phyloP scores from a whole-genome alignment of 345 rosid species.

The Physaria fendleri region DNA sequence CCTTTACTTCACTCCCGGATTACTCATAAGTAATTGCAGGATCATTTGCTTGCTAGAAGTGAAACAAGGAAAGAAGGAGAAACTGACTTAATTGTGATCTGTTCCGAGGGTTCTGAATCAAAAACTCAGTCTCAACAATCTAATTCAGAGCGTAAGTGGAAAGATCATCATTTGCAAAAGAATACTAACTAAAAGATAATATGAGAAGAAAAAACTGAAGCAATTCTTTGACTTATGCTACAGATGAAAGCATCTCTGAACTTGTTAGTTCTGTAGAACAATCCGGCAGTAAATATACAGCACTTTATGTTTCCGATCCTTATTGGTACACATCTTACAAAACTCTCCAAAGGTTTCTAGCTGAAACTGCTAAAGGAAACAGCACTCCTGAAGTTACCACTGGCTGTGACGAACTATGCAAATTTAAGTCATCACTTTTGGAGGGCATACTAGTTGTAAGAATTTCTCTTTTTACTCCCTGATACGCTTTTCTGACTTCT shows the following conservation, averaged over 20 bases:
- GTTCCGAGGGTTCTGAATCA: slow-evolving; percentile 46
- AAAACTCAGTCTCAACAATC: slow-evolving; percentile 32
- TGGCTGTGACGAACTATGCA: slow-evolving; percentile 75
- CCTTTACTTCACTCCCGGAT: background rate
- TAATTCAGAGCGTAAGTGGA: slow-evolving; percentile 53
- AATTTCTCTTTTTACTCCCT: slow-evolving; percentile 18
- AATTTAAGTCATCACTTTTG: slow-evolving; percentile 74
- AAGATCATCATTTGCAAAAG: slow-evolving; percentile 6
- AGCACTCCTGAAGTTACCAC: slow-evolving; percentile 31
- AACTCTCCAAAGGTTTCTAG: slow-evolving; percentile 75
- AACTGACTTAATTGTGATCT: slow-evolving; percentile 68
- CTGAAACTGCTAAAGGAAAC: slow-evolving; percentile 50
- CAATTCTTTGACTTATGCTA: slow-evolving; percentile 14
- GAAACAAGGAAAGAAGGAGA: slow-evolving; percentile 54
- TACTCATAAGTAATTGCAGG: slow-evolving; percentile 38
- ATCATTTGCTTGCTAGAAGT: slow-evolving; percentile 53
- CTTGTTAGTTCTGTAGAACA: slow-evolving; percentile 62
- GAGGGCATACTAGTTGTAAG: slow-evolving; percentile 87
- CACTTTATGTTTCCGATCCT: slow-evolving; percentile 80
- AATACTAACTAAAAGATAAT: background rate
- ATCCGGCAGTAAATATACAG: slow-evolving; percentile 58
- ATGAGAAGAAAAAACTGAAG: background rate
- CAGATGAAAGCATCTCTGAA: slow-evolving; percentile 62
- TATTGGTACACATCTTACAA: slow-evolving; percentile 52
- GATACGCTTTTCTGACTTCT: background rate